phyloP scores from a whole-genome alignment of 1,139 yeast species.

The Kodamaea plutei region DNA sequence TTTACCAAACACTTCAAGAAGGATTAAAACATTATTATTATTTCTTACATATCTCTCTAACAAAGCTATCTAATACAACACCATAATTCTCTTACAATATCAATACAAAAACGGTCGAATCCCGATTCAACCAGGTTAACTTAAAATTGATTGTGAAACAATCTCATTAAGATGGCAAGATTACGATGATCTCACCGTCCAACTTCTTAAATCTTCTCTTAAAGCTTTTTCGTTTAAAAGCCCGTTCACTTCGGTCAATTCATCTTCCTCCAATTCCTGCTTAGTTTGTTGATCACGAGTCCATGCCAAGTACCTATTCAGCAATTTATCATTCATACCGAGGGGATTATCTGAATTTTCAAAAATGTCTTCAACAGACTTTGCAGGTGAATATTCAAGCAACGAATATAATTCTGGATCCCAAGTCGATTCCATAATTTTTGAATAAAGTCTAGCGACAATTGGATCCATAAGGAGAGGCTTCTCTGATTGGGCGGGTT shows the following conservation, averaged over 20 bases:
- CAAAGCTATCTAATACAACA: too few species aligned
- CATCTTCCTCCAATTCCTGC: slow-evolving; percentile 32
- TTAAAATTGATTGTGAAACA: too few species aligned
- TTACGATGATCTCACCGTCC: too few species aligned
- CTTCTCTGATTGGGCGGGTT: slow-evolving; percentile 4
- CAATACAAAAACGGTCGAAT: too few species aligned
- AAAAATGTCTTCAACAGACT: slow-evolving; percentile 71
- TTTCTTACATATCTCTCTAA: too few species aligned
- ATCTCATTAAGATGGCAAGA: too few species aligned
- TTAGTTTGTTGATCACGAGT: slow-evolving; percentile 5
- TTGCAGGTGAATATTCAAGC: slow-evolving; percentile 68
- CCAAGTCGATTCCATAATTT: slow-evolving; percentile 72
- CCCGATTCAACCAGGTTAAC: too few species aligned
- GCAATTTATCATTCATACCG: slow-evolving; percentile 52
- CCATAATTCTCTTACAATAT: too few species aligned
- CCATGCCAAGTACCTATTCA: slow-evolving; percentile 12
- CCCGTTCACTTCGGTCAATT: slow-evolving; percentile 44
- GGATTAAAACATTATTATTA: too few species aligned
- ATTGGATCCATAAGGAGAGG: slow-evolving; percentile 44
- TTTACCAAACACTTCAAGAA: too few species aligned
- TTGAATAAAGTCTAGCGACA: slow-evolving; percentile 51
- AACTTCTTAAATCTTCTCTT: slow-evolving; percentile 44
- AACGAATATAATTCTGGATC: slow-evolving; percentile 56
- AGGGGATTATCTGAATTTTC: slow-evolving; percentile 51
- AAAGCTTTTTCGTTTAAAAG: slow-evolving; percentile 36